These are phyloP conservation scores for Geotrichum citri-aurantii DNA, from an alignment of 1,139 yeast genomes.

Conservation along the genomic window DNA sequence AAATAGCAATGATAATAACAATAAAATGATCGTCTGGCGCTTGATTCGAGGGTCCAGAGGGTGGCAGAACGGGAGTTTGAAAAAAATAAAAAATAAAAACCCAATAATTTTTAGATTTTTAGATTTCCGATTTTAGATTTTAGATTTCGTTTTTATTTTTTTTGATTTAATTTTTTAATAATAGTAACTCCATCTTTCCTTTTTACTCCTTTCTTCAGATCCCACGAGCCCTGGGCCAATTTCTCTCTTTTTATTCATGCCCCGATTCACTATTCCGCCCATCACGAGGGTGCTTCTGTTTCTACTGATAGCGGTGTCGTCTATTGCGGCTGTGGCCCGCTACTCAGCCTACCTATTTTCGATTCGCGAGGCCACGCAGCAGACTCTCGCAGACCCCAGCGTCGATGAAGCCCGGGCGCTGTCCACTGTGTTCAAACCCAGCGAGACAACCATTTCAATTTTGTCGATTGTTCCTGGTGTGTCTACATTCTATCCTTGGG, in stretches of 20 bases:
- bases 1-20: not conserved
- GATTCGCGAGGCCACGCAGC: not conserved
- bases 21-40: not conserved
- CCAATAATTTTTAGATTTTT: not conserved
- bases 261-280: slow-evolving; percentile 35
- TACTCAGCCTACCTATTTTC: not conserved
- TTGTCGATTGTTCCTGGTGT: slow-evolving; percentile 66
- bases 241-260: slow-evolving; percentile 8
- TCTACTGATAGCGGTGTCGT: slow-evolving; percentile 33
- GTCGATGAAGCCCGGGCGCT: not conserved
- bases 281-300: slow-evolving; percentile 37
- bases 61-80: not conserved
- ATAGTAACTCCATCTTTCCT: not conserved
- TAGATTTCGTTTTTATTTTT: not conserved
- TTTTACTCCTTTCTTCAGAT: not conserved
- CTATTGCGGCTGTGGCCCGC: slow-evolving; percentile 35
- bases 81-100: not conserved
- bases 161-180: not conserved
- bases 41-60: not conserved
- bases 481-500: slow-evolving; percentile 67
- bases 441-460: slow-evolving; percentile 49
- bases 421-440: slow-evolving; percentile 5
- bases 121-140: not conserved
- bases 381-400: not conserved
- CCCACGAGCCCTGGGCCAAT: not conserved